These are phyloP conservation scores for Linnemannia schmuckeri DNA, from an alignment of 192 early-diverging fungal species.

Conservation along the genomic window DNA sequence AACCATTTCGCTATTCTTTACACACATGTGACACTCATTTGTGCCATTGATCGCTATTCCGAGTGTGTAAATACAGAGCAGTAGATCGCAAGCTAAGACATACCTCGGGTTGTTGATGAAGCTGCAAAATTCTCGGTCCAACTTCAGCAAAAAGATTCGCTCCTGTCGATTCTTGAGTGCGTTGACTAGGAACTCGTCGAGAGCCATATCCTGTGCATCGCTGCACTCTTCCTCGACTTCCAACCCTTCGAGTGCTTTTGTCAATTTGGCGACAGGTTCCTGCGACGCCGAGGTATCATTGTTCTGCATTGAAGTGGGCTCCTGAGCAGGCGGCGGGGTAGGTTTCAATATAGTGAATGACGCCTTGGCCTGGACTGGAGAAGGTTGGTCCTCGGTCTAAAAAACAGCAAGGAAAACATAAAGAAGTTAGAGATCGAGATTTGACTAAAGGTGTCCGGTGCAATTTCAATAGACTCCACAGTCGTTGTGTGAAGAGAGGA, in stretches of 20 bases:
- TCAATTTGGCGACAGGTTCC: slow-evolving; percentile 12
- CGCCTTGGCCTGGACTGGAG: not conserved
- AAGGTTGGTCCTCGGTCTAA: slow-evolving; percentile 25
- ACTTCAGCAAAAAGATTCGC: slow-evolving; percentile 75
- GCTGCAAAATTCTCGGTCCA: slow-evolving; percentile 72
- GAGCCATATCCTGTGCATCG: slow-evolving; percentile 46
- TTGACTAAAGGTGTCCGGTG: not conserved
- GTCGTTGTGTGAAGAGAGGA: not conserved
- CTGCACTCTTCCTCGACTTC: slow-evolving; percentile 32
- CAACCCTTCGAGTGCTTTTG: slow-evolving; percentile 26
- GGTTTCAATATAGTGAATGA: slow-evolving; percentile 36
- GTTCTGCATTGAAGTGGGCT: not conserved
- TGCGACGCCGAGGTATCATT: not conserved
- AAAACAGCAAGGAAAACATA: not conserved
- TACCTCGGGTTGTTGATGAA: slow-evolving; percentile 74
- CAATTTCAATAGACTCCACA: not conserved
- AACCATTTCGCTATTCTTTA: not conserved
- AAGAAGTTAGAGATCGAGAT: not conserved
- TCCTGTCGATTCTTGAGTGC: slow-evolving; percentile 74
- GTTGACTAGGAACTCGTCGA: slow-evolving; percentile 74
- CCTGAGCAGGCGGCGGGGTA: not conserved
- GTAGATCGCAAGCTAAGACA: not conserved
- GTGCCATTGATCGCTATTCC: not conserved
- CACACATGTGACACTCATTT: not conserved
- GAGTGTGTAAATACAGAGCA: not conserved